These are phyloP conservation scores for Amborella trichopoda DNA, from an alignment of 164 flowering plant genomes.

Conservation along the genomic window DNA sequence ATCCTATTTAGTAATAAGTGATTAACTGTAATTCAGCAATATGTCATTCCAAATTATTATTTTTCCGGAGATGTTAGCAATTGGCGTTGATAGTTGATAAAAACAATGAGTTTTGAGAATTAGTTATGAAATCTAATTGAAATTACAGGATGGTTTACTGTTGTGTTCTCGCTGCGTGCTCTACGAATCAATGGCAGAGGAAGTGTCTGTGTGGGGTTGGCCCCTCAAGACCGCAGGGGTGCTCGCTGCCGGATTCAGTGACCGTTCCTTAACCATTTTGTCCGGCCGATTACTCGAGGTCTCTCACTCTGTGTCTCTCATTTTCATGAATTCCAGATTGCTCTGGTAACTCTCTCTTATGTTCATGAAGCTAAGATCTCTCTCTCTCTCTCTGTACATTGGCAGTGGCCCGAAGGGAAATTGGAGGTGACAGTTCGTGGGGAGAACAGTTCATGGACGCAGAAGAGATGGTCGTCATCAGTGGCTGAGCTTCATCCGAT, in stretches of 20 bases:
- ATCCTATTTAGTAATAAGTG: neutral
- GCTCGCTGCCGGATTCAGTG: slow-evolving; percentile 42
- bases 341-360: neutral
- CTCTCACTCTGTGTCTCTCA: neutral
- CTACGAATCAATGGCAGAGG: slow-evolving; percentile 49
- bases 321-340: neutral
- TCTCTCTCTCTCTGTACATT: neutral
- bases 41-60: neutral
- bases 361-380: neutral
- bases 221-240: slow-evolving; percentile 79
- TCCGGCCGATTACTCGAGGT: slow-evolving; percentile 79
- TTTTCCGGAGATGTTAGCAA: neutral
- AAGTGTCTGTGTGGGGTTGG: slow-evolving; percentile 89
- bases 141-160: slow-evolving; percentile 44
- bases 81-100: neutral
- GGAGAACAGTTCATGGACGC: slow-evolving; percentile 1
- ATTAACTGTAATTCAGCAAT: neutral
- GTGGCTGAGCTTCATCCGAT: neutral
- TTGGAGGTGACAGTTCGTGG: neutral
- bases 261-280: slow-evolving; percentile 44
- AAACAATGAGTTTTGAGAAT: neutral
- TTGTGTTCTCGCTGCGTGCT: slow-evolving; percentile 38
- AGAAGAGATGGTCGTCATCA: neutral
- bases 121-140: neutral
- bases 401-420: neutral